phyloP scores from a whole-genome alignment of 2,329 filamentous ascomycete species.

The Colletotrichum magnum region DNA sequence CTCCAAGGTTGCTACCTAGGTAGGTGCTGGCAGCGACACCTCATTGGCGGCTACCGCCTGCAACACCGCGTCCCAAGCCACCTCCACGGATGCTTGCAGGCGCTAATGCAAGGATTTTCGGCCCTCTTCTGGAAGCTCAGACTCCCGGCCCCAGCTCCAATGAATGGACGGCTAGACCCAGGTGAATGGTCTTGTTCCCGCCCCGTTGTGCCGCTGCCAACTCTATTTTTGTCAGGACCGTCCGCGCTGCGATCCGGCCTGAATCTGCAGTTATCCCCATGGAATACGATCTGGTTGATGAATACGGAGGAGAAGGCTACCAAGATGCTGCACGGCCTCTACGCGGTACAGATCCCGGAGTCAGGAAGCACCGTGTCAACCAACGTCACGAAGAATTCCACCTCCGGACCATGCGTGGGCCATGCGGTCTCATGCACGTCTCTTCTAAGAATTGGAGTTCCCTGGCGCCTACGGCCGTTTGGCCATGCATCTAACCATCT shows the following conservation, averaged over 20 bases:
- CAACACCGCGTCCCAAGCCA: constrained; percentile 27
- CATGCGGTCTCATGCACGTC: too few species aligned
- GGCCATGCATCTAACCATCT: too few species aligned
- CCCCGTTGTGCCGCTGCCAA: constrained; percentile 24
- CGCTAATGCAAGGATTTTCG: constrained; percentile 39
- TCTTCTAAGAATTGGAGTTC: too few species aligned
- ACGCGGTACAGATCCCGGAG: too few species aligned
- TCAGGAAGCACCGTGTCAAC: too few species aligned
- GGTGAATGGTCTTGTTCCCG: constrained; percentile 22
- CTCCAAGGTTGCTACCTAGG: too few species aligned
- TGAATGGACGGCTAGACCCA: constrained; percentile 18
- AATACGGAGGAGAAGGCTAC: too few species aligned
- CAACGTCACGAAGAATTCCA: too few species aligned
- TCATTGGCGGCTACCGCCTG: constrained; percentile 26
- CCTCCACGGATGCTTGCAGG: constrained; percentile 31
- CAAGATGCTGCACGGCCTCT: too few species aligned
- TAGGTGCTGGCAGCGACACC: neutral
- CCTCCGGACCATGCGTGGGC: too few species aligned
- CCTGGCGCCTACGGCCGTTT: too few species aligned
- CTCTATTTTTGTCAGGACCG: constrained; percentile 42
- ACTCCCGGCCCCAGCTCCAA: constrained; percentile 11
- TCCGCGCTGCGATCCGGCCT: constrained; percentile 45
- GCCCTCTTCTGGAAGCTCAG: constrained; percentile 38
- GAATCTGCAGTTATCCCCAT: neutral
- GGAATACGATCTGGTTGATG: neutral